A percentile compares a stretch with the other conserved stretches of the same genome.
These are phyloP conservation scores for Xylaria sp. DNA, from an alignment of 2,329 filamentous ascomycete species.

Conservation along the genomic window DNA sequence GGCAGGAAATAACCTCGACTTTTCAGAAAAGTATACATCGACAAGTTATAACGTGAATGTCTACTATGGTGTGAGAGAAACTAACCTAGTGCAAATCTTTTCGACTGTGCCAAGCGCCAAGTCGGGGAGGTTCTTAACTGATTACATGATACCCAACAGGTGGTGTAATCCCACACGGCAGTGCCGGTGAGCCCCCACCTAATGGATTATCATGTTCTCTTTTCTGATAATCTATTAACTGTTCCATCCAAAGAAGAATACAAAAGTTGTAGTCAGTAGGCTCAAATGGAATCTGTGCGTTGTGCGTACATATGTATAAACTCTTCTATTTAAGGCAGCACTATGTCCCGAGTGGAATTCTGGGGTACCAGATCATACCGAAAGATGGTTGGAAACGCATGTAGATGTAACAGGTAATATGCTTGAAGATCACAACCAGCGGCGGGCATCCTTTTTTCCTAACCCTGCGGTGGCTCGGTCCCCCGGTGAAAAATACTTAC, in stretches of 20 bases:
- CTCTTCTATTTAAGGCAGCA: neutral
- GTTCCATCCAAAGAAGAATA: conserved; percentile 5
- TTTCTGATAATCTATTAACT: conserved; percentile 4
- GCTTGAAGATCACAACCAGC: conserved; percentile 5
- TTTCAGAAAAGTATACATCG: neutral
- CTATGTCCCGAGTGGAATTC: neutral
- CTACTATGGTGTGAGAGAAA: no score
- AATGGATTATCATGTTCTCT: conserved; percentile 1
- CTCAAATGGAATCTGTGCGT: neutral
- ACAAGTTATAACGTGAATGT: neutral
- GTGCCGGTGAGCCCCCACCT: neutral
- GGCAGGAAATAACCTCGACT: neutral
- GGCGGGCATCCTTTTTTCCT: neutral
- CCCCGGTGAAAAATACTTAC: neutral
- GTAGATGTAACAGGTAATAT: neutral
- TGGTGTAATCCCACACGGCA: conserved; percentile 8
- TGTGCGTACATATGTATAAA: neutral
- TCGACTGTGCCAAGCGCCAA: conserved; percentile 14
- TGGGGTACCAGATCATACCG: neutral
- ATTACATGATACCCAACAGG: neutral
- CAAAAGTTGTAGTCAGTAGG: neutral
- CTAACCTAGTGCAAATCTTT: neutral
- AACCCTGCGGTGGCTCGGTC: neutral
- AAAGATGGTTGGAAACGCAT: neutral
- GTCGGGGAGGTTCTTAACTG: conserved; percentile 8